A percentile compares a stretch with the other conserved stretches of the same genome.
Conservation (phyloP, 108 stramenopile species). For the Nitzschia inconspicua region DNA sequence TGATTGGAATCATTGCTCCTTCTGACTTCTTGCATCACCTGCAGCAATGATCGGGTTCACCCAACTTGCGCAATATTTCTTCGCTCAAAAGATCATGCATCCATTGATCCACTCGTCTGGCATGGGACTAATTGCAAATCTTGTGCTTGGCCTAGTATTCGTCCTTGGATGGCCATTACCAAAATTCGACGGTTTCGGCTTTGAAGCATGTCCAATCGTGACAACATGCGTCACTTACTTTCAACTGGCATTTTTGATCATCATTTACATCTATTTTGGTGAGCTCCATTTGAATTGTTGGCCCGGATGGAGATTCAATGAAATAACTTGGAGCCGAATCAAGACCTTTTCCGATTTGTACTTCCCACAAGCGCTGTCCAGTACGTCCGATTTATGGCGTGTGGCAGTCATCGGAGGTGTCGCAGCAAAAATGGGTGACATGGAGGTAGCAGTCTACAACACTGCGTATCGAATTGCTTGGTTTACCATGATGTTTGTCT, state of each 20-base stretch:
- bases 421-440: slow-evolving; percentile 62
- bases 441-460: slow-evolving; percentile 76
- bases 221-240: slow-evolving; percentile 57
- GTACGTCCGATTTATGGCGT: slow-evolving; percentile 78
- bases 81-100: slow-evolving; percentile 75
- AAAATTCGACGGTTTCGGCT: slow-evolving; percentile 57
- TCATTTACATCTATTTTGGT: slow-evolving; percentile 39
- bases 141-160: slow-evolving; percentile 58
- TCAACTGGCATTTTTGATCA: slow-evolving; percentile 37
- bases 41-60: slow-evolving; percentile 48
- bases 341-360: slow-evolving; percentile 55
- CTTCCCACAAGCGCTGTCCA: slow-evolving; percentile 61
- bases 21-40: too few species aligned
- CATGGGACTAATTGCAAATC: slow-evolving; percentile 51
- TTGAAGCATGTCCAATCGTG: slow-evolving; percentile 71
- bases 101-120: slow-evolving; percentile 55
- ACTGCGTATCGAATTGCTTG: slow-evolving; percentile 79
- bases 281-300: slow-evolving; percentile 39
- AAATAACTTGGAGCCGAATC: slow-evolving; percentile 54
- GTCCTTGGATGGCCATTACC: slow-evolving; percentile 66
- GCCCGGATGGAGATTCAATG: slow-evolving; percentile 42
- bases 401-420: slow-evolving; percentile 62
- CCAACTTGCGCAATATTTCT: slow-evolving; percentile 76
- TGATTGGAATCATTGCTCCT: too few species aligned
- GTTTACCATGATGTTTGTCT: slow-evolving; percentile 69